Base-by-base conservation (phyloP, 1,139 yeast genomes). In the Geotrichum reessii region DNA sequence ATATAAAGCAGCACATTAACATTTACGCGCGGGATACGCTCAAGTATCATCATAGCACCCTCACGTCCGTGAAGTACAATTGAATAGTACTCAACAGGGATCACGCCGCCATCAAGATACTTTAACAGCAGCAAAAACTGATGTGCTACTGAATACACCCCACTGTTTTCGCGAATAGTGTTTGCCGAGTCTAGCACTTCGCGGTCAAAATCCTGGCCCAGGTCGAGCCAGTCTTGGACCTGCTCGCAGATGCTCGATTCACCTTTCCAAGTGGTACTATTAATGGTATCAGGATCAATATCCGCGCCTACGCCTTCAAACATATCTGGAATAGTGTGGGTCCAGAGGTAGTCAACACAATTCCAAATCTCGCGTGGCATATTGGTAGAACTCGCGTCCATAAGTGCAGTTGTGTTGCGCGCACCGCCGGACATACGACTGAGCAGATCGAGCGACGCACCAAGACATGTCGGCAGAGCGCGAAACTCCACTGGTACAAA, bases 1-100 rank as follows among this genome's bases (percentile, higher is more conserved):
- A 78, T 48, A 57, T 75, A 77, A 22, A 77, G 70, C 58, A 78
- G 63, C 5, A 76, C 74, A 58, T 77, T 77, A 47, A 76, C 75
- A 46, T 77, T 71, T 40, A 73, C 65, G 1, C 77, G 68, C 3
- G 79, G 77, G 25, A 77, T 63, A 11, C 65, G 66, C 56, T 77
- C 81, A 47, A 77, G 58, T 1, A 75, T 64, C 52, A 42, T 28
- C 48, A 57, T 24, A 14, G 59, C 53, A 17, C 61, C 62, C 19
- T 51, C 57, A 4, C 53, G 55, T 22, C 61, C 62, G 7, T 50
- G 37, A 5, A 55, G 48, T 1, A 59, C 60, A 21, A 59, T 58
- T 42, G 63, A 61, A 7, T 74, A 69, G 44, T 73, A 64, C 31
- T 73, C 75, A 19, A 62, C 66, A 0, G 78, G 72, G 12, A 79